A percentile compares a stretch with the other conserved stretches of the same genome.
These are phyloP conservation scores for Apiospora hydei DNA, from an alignment of 2,329 filamentous ascomycete species.

Conservation along the genomic window DNA sequence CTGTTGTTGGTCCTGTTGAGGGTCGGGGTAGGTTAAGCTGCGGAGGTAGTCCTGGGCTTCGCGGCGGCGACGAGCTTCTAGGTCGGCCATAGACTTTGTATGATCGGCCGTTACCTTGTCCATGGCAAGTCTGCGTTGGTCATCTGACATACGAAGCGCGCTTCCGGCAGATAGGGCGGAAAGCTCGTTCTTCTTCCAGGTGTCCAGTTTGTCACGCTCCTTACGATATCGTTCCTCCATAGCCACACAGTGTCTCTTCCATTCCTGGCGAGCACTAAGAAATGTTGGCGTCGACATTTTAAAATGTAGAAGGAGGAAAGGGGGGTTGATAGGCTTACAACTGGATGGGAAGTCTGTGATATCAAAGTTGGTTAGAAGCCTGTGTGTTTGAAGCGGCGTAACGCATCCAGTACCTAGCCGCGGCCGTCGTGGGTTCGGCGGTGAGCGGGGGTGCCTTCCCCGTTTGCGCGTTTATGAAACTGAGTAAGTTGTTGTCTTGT, in stretches of 20 bases:
- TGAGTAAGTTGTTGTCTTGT: neutral
- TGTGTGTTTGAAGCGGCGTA: neutral
- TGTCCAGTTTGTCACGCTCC: neutral
- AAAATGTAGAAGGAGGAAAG: neutral
- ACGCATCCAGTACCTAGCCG: neutral
- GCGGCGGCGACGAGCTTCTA: neutral
- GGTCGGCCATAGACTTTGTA: neutral
- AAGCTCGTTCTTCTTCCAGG: neutral
- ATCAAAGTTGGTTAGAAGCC: neutral
- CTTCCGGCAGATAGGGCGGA: neutral
- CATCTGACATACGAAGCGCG: neutral
- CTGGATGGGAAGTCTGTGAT: neutral
- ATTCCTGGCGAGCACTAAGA: constrained; percentile 3
- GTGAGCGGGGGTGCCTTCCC: neutral
- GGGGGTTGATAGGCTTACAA: neutral
- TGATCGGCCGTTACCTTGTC: neutral
- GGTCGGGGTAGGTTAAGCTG: neutral
- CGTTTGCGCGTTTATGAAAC: neutral
- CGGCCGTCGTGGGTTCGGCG: neutral
- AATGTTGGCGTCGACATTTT: neutral
- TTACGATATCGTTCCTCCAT: neutral
- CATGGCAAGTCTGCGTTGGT: neutral
- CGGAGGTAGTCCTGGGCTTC: neutral
- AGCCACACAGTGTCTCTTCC: neutral
- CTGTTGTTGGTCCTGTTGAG: neutral